These are phyloP conservation scores for Ascochyta clinopodiicola DNA, from an alignment of 2,329 filamentous ascomycete genomes.

Conservation along the genomic window DNA sequence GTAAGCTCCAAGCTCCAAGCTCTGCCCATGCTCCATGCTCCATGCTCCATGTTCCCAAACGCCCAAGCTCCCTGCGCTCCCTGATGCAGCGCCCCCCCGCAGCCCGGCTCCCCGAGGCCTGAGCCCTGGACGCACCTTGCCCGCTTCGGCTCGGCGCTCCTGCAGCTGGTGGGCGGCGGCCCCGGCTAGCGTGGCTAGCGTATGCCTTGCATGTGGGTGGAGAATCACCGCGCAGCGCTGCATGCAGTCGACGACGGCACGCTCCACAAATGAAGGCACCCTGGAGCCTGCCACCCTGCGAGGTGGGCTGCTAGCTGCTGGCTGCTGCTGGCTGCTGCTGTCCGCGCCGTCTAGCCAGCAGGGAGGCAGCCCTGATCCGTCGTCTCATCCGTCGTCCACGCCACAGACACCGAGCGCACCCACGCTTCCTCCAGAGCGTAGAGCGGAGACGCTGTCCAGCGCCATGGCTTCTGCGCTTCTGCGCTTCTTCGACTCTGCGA, in stretches of 20 bases:
- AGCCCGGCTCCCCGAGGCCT: neutral
- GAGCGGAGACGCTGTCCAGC: constrained; percentile 15
- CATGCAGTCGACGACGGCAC: constrained; percentile 15
- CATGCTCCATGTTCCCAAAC: no score
- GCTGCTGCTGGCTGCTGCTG: neutral
- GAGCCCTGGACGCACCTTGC: no score
- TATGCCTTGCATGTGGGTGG: constrained; percentile 17
- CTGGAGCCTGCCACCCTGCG: constrained; percentile 6
- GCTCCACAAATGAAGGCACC: constrained; percentile 17
- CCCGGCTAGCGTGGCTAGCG: constrained; percentile 4
- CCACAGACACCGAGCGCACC: neutral
- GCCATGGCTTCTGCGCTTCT: constrained; percentile 8
- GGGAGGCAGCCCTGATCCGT: constrained; percentile 7
- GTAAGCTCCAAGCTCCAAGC: neutral
- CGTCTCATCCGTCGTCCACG: constrained; percentile 13
- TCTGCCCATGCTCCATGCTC: no score
- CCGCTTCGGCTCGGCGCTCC: no score
- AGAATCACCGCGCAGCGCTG: constrained; percentile 16
- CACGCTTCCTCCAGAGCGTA: no score
- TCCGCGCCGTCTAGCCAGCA: constrained; percentile 4
- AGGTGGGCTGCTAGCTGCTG: neutral
- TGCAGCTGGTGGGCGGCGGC: no score
- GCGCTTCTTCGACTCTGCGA: neutral
- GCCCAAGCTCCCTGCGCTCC: no score
- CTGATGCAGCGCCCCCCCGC: neutral